These are phyloP conservation scores for Suillus placidus DNA, from an alignment of 768 basidiomycete genomes.

Conservation along the genomic window DNA sequence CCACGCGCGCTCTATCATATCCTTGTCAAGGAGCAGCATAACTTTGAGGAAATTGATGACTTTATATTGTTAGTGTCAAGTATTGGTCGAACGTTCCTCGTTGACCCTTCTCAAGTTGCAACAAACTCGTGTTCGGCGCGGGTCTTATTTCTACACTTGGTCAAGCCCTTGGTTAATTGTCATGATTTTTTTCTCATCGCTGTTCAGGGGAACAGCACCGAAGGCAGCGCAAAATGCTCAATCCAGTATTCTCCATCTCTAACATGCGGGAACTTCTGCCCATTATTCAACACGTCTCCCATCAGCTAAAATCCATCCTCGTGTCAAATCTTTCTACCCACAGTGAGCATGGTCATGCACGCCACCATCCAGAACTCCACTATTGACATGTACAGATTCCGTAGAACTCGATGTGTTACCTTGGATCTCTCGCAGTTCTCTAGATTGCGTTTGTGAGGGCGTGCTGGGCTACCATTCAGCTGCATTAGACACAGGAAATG, in stretches of 20 bases:
- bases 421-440: constrained; percentile 26
- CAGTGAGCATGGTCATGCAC: not conserved
- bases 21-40: constrained; percentile 27
- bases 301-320: not conserved
- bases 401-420: constrained; percentile 27
- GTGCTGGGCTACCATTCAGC: constrained; percentile 28
- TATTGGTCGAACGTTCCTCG: not conserved
- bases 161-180: not conserved
- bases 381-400: not conserved
- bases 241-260: constrained; percentile 8
- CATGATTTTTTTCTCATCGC: not conserved
- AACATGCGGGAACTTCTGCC: constrained; percentile 11
- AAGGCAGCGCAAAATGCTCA: constrained; percentile 11
- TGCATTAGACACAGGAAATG: constrained; percentile 18
- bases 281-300: constrained; percentile 23
- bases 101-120: not conserved
- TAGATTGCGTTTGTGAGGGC: constrained; percentile 29
- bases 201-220: constrained; percentile 8
- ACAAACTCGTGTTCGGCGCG: constrained; percentile 26
- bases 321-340: not conserved
- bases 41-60: constrained; percentile 26
- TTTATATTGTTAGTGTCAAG: constrained; percentile 18
- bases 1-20: constrained; percentile 31
- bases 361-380: not conserved
- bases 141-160: constrained; percentile 32